Evolutionary conservation across 805 yeast species (phyloP), one percentile per base, ranked within the genome.

Genomic region (Maudiozyma bulderi): DNA sequence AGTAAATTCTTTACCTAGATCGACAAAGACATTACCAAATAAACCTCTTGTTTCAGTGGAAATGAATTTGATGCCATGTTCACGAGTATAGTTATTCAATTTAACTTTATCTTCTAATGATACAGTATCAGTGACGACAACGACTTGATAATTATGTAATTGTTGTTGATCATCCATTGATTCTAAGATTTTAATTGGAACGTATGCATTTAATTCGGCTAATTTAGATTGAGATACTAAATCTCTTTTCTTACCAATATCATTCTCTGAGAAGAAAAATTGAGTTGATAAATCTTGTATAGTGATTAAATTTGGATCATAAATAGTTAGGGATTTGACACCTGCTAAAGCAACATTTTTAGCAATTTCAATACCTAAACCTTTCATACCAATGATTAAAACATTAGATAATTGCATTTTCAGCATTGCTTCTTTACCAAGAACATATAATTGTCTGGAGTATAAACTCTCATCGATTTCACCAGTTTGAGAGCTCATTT

Each of bases 361-460:
- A 28, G 99, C 97, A 50, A 93, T 88, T 70, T 93, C 99, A 41
- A 87, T 77, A 61, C 99, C 99, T 44, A 93, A 73, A 44, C 99
- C 99, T 63, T 81, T 83, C 49, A 91, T 72, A 3, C 99, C 99
- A 54, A 90, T 79, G 44, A 93, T 75, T 45, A 93, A 77, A n/a
- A 93, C 96, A 59, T 86, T 88, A 29, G 98, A 89, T 56, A 79
- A 76, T 60, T 90, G 96, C 97, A 93, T 86, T 67, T 88, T 86
- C 59, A 90, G 73, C 99, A 93, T 93, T 47, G 99, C 99, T 56
- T 93, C 99, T 60, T 87, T 89, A 53, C 99, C 99, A 55, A 93
- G 71, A 47, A 93, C 99, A 60, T 91, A 88, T 68, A 93, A 78
- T 72, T 93, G 99, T 67, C 99, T 87, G 39, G 98, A 90, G 75